Evolutionary conservation across 2,329 filamentous ascomycete genomes (phyloP), one percentile per base, ranked within the genome.

Genomic region (Magnaporthiopsis rhizophila): DNA sequence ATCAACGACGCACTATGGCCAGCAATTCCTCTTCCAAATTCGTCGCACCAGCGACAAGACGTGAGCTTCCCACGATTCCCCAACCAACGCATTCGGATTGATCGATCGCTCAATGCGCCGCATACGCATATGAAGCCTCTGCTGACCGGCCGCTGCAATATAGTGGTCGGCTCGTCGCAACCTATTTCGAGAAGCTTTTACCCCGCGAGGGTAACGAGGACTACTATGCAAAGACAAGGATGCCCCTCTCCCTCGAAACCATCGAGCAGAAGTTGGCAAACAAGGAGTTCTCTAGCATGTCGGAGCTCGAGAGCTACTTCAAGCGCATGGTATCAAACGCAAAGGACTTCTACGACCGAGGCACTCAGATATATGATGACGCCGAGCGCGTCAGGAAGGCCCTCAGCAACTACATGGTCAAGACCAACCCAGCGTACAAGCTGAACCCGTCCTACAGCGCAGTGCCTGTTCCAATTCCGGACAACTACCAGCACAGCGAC

Each of bases 251-350:
- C 0, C 79, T 97, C 59, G 83, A 89, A 69, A 88, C 83, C 2
- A 89, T 96, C 66, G 90, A 96, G 78, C 80, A 81, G 59, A 94
- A 91, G 75, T 81, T 97, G 62, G 82, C 85, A 63, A 81, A 85
- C 62, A 80, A 84, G 69, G 83, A 87, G 68, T 96, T 96, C 72
- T 74, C 82, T 18, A 89, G 79, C 62, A 81, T 97, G 61, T 87
- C 90, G 7, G 82, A 88, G 62, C 79, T 97, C 15, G 92, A 97
- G 75, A 88, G 89, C 72, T 93, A 93, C 73, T 85, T 94, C 72
- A 96, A 95, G 79, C 88, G 92, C 67, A 90, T 97, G 83, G 89
- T 96, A 64, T 83, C 86, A 68, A 97, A 96, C 72, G 91, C 90
- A 50, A 96, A 96, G 75, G 87, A 91, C 64, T 95, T 86, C 77